phyloP scores from a whole-genome alignment of 371 early-diverging fungal genomes.

The Mortierella sp. region DNA sequence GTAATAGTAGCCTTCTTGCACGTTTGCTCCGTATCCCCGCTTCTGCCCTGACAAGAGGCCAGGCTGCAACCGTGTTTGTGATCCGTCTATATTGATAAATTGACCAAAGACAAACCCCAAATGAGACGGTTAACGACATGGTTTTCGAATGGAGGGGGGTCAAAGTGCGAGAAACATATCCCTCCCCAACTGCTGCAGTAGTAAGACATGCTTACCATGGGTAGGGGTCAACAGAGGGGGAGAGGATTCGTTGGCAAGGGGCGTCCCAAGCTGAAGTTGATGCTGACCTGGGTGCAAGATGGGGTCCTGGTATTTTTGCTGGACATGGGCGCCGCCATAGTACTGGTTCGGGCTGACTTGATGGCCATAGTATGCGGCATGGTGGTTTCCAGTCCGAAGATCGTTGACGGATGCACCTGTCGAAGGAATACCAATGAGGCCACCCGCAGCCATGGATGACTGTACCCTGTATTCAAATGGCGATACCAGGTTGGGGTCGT shows the following conservation, averaged over 20 bases:
- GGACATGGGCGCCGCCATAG: constrained; percentile 40
- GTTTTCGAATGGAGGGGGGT: background rate
- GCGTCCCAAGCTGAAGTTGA: constrained; percentile 42
- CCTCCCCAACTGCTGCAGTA: background rate
- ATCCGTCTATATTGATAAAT: constrained; percentile 27
- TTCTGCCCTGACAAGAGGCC: constrained; percentile 38
- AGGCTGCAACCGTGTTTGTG: constrained; percentile 26
- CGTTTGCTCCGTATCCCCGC: constrained; percentile 34
- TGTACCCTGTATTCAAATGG: constrained; percentile 54
- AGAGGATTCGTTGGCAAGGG: constrained; percentile 46
- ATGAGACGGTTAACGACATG: background rate
- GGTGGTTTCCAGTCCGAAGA: constrained; percentile 41
- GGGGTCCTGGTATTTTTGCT: constrained; percentile 62
- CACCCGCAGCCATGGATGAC: constrained; percentile 42
- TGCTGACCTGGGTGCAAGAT: constrained; percentile 46
- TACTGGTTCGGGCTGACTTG: constrained; percentile 46
- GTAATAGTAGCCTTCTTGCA: constrained; percentile 27
- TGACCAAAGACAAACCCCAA: no score
- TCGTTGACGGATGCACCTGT: constrained; percentile 34
- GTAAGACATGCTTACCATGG: constrained; percentile 33
- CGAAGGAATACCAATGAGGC: constrained; percentile 47
- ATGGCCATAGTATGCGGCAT: constrained; percentile 44
- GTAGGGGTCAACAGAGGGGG: constrained; percentile 33
- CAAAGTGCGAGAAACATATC: background rate
- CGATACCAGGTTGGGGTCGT: constrained; percentile 43